Evolutionary conservation across 306 rosid genomes (phyloP), one percentile per base, ranked within the genome.

Genomic region (Dalbergia cultrata): DNA sequence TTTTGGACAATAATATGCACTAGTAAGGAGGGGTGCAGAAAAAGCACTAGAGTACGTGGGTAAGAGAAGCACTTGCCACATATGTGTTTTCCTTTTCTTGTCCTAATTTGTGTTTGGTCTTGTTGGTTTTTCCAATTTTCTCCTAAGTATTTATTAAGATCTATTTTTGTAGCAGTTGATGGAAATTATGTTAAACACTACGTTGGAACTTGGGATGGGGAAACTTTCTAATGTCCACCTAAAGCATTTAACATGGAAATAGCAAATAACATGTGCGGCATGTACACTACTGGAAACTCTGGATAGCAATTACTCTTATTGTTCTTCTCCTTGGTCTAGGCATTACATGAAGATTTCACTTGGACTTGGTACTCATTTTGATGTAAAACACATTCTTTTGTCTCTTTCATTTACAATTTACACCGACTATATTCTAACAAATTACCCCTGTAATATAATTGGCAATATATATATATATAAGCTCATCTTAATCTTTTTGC

Each of bases 71-170:
- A 77, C 81, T 77, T 77, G n/a, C 66, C n/a, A 13, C 4, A 54
- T 13, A 54, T 56, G 81, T 53, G 19, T 66, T 56, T 77, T 56
- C 74, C 3, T 37, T 67, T 78, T 57, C 82, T 43, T 7, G 11
- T 63, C 82, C 82, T 78, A 67, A 22, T 57, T 31, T 57, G 54
- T 37, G 75, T 67, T 77, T 56, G 14, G 22, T 26, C 49, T 43
- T 60, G 33, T 45, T 34, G 31, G 53, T n/a, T 58, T n/a, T n/a
- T n/a, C n/a, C n/a, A n/a, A n/a, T n/a, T n/a, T 58, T 58, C 53
- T 14, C 43, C 41, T 11, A 6, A 57, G 35, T 34, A 44, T 34
- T 13, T 9, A 50, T 72, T 18, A 2, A 19, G 37, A n/a, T 57
- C 21, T 57, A 12, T 2, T n/a, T 13, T 54, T 54, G 65, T 16